Evolutionary conservation across 306 rosid species (phyloP).

Genomic region (Citrullus colocynthis): DNA sequence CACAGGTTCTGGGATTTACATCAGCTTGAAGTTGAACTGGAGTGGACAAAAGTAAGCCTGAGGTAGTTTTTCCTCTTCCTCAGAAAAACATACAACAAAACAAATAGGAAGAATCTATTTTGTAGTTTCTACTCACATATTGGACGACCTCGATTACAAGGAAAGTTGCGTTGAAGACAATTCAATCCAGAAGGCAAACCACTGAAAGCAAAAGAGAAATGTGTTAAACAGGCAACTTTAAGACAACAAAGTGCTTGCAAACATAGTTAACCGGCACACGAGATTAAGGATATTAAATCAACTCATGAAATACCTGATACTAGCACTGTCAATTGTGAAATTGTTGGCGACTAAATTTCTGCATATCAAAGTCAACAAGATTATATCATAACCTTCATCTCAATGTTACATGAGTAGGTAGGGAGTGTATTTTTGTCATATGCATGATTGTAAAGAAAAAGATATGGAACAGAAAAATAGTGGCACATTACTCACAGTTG

Average conservation of each 20-base stretch:
- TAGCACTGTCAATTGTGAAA: constrained; percentile 34
- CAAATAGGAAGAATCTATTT: not conserved
- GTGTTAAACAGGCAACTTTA: not conserved
- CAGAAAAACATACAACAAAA: constrained; percentile 4
- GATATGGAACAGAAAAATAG: not conserved
- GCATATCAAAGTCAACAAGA: constrained; percentile 19
- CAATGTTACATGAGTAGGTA: not conserved
- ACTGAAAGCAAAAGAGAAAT: constrained; percentile 25
- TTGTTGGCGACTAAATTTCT: constrained; percentile 76
- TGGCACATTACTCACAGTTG: constrained; percentile 35
- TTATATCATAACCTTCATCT: constrained; percentile 13
- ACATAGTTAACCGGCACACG: not conserved
- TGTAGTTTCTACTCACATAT: constrained; percentile 37
- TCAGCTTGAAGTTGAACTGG: not conserved
- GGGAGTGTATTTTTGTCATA: not conserved
- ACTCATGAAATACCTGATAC: constrained; percentile 35
- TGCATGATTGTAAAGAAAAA: not conserved
- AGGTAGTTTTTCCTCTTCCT: not conserved
- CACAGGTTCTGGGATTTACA: not conserved
- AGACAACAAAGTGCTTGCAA: not conserved
- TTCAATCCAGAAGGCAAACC: constrained; percentile 47
- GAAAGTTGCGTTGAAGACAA: constrained; percentile 59
- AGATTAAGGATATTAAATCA: not conserved
- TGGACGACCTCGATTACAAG: constrained; percentile 44
- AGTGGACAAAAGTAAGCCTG: not conserved